Evolutionary conservation across 2,329 filamentous ascomycete species (phyloP), one percentile per base, ranked within the genome.

Genomic region (Metarhizium humberi): DNA sequence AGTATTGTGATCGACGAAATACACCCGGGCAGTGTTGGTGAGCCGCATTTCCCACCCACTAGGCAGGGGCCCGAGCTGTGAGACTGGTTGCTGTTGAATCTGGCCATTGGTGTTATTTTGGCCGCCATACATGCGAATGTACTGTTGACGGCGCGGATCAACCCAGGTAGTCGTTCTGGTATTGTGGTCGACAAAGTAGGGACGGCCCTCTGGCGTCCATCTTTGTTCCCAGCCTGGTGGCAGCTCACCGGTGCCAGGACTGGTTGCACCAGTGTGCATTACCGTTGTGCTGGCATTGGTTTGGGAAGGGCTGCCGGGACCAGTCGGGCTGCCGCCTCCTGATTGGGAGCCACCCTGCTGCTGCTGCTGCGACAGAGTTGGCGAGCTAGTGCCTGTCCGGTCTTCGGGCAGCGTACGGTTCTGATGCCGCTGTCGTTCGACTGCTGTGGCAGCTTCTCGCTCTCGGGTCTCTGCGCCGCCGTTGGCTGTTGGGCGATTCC

Each of bases 41-140:
- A 99, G 84, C 58, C 94, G 90, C 94, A 99, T 99, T 78, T 99
- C 94, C 94, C 94, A 99, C 3, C 94, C 94, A 66, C 94, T 97
- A 3, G 94, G 94, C 50, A 99, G 74, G 30, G 94, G 94, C 4
- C 94, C 94, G 49, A 99, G 81, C 70, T 99, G 94, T 2, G 94
- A 97, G 2, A 99, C 94, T 1, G 94, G 92, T 73, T 99, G 94
- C 69, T 96, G 92, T 71, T 97, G 92, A 61, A 97, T 96, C 53
- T 86, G 88, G 50, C 90, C 92, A 63, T 86, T 91, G 62, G 85
- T 83, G 59, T 87, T 88, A 71, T 90, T 94, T 64, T 92, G 89
- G 2, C 92, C 92, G 36, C 82, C 82, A 68, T 99, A 99, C 89
- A 97, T 96, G 57, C 94, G 82, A 58, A 99, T 97, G 73, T 96